Conservation (phyloP, 73 alveolate species). For the Tetrahymena malaccensis region DNA sequence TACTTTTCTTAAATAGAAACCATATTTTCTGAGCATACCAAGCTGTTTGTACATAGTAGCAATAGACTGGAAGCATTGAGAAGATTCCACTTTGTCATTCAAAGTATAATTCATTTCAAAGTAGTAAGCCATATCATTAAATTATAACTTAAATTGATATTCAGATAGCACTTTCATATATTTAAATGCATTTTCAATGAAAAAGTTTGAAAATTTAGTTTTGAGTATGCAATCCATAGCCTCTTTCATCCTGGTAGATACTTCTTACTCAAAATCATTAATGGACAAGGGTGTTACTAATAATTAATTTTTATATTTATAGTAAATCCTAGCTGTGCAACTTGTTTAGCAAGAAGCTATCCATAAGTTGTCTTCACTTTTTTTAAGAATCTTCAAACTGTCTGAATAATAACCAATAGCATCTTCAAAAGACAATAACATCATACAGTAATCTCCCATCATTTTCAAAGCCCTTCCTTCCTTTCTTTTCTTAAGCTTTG, state of each 20-base stretch:
- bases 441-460: not conserved
- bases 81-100: not conserved
- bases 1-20: not conserved
- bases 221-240: not conserved
- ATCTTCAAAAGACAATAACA: not conserved
- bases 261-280: not conserved
- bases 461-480: not conserved
- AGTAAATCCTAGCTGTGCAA: not conserved
- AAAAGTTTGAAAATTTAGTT: not conserved
- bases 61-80: not conserved
- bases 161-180: not conserved
- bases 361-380: not conserved
- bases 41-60: not conserved
- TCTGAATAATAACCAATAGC: not conserved
- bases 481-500: not conserved
- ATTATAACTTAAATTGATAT: not conserved
- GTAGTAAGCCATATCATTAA: not conserved
- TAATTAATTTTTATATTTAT: not conserved
- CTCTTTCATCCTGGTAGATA: not conserved
- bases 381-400: not conserved
- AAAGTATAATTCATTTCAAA: not conserved
- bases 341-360: not conserved
- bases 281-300: not conserved
- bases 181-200: not conserved
- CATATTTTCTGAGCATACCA: not conserved